phyloP scores from a whole-genome alignment of 1,284 basidiomycete genomes.

The Entoloma clypeatum region DNA sequence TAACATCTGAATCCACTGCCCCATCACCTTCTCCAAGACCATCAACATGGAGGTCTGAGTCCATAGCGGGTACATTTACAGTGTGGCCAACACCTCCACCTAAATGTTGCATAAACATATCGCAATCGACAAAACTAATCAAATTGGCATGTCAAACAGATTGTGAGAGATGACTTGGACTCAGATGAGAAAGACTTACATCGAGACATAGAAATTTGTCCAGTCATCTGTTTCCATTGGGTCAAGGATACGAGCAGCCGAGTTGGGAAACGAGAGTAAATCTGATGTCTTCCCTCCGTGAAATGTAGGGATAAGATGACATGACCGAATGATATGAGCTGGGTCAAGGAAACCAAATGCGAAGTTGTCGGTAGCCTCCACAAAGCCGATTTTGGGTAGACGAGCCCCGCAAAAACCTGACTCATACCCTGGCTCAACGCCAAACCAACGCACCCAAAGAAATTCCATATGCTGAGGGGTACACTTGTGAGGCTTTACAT shows the following conservation, averaged over 20 bases:
- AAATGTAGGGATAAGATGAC: conserved; percentile 33
- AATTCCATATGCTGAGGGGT: conserved; percentile 25
- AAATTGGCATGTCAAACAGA: no score
- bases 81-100: conserved; percentile 6
- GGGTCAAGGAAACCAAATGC: conserved; percentile 36
- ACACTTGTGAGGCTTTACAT: conserved; percentile 1
- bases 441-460: conserved; percentile 34
- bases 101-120: conserved; percentile 4
- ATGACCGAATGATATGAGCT: no score
- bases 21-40: no score
- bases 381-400: conserved; percentile 29
- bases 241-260: conserved; percentile 1
- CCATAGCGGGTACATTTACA: no score
- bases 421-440: conserved; percentile 13
- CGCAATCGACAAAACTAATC: conserved; percentile 10
- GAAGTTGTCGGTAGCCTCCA: conserved; percentile 17
- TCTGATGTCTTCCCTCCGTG: conserved; percentile 18
- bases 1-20: no score
- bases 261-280: conserved; percentile 13
- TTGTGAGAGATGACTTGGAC: no score
- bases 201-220: conserved; percentile 28
- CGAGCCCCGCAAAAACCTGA: conserved; percentile 17
- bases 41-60: no score
- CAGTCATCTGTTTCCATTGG: conserved; percentile 23
- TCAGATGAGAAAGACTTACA: conserved; percentile 21